Percentiles rank a stretch among this genome's conserved stretches.
Evolutionary conservation across 179 eudicot genomes (phyloP).

Genomic region (Carnegiea gigantea): DNA sequence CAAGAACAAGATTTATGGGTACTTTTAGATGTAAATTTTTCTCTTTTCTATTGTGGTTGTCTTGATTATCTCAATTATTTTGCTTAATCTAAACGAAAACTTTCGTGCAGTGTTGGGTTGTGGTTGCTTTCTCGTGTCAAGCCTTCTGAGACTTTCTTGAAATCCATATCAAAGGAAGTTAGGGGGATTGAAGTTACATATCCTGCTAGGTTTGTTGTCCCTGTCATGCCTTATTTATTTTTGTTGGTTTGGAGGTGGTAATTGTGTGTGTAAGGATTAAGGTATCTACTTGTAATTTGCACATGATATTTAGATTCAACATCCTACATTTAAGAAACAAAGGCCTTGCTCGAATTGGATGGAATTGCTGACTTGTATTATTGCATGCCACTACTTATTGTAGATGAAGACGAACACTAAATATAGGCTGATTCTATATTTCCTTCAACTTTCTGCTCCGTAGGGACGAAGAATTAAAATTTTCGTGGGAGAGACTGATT

Average conservation of each 20-base stretch:
- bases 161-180: constrained; percentile 85
- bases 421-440: background rate
- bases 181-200: constrained; percentile 60
- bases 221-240: background rate
- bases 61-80: constrained; percentile 11
- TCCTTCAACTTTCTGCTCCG: background rate
- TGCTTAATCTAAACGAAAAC: constrained; percentile 21
- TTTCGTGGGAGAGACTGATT: background rate
- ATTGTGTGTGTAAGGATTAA: background rate
- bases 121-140: constrained; percentile 81
- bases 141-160: constrained; percentile 92
- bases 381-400: background rate
- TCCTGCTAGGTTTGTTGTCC: constrained; percentile 65
- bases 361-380: background rate
- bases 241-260: background rate
- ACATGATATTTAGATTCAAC: background rate
- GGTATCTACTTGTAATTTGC: background rate
- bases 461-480: background rate
- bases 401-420: background rate
- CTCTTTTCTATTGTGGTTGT: constrained; percentile 16
- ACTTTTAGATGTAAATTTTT: constrained; percentile 32
- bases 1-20: constrained; percentile 91
- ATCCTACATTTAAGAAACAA: background rate
- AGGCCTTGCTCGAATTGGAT: background rate
- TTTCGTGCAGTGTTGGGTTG: constrained; percentile 65